phyloP scores from a whole-genome alignment of 2,329 filamentous ascomycete species.

The Cladosporium sphaerospermum region DNA sequence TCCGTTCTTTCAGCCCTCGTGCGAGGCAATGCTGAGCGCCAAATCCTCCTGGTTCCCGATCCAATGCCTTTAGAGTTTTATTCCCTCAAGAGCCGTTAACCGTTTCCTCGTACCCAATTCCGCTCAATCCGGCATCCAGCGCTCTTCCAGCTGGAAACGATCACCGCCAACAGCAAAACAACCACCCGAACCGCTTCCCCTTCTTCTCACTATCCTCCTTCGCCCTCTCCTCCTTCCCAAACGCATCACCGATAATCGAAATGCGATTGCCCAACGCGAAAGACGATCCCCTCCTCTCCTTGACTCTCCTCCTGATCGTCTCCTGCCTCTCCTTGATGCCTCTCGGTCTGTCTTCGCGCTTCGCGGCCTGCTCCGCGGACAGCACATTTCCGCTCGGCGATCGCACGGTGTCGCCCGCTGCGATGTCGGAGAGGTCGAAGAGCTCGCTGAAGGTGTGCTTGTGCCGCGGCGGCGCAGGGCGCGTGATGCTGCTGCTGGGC shows the following conservation, averaged over 20 bases:
- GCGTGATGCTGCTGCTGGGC: conserved; percentile 13
- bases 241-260: background rate
- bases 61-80: no score
- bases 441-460: conserved; percentile 24
- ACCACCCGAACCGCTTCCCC: conserved; percentile 34
- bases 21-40: no score
- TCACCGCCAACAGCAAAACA: background rate
- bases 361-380: conserved; percentile 19
- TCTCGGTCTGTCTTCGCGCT: conserved; percentile 25
- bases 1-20: no score
- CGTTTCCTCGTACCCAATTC: background rate
- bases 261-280: background rate
- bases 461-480: conserved; percentile 14
- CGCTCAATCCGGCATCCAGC: background rate
- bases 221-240: background rate
- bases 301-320: conserved; percentile 19
- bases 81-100: no score
- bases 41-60: no score
- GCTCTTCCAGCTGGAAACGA: background rate
- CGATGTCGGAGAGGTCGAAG: conserved; percentile 23
- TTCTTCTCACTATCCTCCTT: background rate
- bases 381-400: conserved; percentile 30
- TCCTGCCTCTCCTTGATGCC: conserved; percentile 33
- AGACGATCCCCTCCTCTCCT: background rate
- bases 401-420: conserved; percentile 19